These are phyloP conservation scores for Friedmanniomyces endolithicus DNA, from an alignment of 495 filamentous ascomycete species.

Conservation along the genomic window DNA sequence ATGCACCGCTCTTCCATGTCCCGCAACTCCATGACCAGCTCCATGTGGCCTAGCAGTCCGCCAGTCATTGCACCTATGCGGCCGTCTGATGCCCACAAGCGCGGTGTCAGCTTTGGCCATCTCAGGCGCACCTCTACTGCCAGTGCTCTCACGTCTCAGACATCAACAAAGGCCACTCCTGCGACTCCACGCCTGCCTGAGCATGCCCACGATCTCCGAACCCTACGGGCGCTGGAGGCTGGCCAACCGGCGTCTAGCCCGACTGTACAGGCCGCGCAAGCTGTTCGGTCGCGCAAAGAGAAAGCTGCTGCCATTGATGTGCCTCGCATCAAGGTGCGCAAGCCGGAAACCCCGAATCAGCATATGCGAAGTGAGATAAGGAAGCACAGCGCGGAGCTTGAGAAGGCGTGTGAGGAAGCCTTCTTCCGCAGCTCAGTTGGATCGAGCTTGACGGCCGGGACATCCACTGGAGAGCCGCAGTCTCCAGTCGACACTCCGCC, in stretches of 20 bases:
- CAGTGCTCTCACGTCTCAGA: conserved; percentile 15
- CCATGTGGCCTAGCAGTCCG: conserved; percentile 43
- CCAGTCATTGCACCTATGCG: conserved; percentile 38
- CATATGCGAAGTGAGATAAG: conserved; percentile 50
- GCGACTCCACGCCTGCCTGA: conserved; percentile 20
- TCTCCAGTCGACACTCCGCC: conserved; percentile 31
- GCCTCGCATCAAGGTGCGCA: conserved; percentile 28
- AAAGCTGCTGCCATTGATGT: conserved; percentile 6
- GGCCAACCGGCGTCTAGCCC: conserved; percentile 14
- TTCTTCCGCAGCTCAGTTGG: conserved; percentile 62
- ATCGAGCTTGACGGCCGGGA: conserved; percentile 30
- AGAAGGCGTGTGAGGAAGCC: conserved; percentile 63
- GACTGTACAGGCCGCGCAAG: conserved; percentile 8
- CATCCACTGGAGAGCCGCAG: conserved; percentile 29
- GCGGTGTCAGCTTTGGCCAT: conserved; percentile 71
- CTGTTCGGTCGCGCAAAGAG: conserved; percentile 23
- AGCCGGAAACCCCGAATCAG: conserved; percentile 34
- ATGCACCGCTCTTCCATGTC: conserved; percentile 26
- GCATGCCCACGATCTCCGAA: conserved; percentile 3
- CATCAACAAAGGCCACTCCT: conserved; percentile 9
- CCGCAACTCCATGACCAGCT: conserved; percentile 39
- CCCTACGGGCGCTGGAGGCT: conserved; percentile 8
- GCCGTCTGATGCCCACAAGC: conserved; percentile 51
- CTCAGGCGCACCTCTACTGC: conserved; percentile 30
- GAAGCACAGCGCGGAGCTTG: conserved; percentile 54